Conservation (phyloP, 2,329 filamentous ascomycete genomes). For the Arachnomyces sp. region DNA sequence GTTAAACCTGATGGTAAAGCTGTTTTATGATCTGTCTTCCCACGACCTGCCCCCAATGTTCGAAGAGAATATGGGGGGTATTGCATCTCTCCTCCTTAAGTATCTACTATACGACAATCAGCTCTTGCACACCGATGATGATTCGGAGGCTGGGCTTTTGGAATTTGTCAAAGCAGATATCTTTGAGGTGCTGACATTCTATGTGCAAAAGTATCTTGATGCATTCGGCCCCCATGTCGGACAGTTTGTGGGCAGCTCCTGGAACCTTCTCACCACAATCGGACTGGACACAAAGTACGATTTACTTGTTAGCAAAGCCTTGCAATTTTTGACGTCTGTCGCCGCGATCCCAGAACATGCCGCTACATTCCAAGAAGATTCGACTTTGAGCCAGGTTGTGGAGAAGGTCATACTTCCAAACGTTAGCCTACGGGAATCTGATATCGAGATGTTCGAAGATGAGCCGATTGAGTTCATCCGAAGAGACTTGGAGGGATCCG, state of each 20-base stretch:
- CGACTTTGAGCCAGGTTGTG: constrained; percentile 74
- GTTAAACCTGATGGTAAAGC: constrained; percentile 79
- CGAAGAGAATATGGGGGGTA: constrained; percentile 73
- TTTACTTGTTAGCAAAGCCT: constrained; percentile 82
- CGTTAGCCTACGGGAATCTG: constrained; percentile 81
- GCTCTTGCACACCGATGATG: constrained; percentile 75
- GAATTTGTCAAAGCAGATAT: constrained; percentile 90
- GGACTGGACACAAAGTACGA: constrained; percentile 90
- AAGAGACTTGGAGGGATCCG: constrained; percentile 88
- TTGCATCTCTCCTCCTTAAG: constrained; percentile 78
- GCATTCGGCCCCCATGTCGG: constrained; percentile 75
- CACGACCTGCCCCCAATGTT: constrained; percentile 94
- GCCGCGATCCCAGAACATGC: constrained; percentile 72
- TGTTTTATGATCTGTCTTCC: constrained; percentile 94
- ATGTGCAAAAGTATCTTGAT: constrained; percentile 91
- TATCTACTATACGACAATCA: constrained; percentile 85
- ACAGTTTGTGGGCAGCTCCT: constrained; percentile 82
- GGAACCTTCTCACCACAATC: constrained; percentile 81
- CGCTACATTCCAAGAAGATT: constrained; percentile 73
- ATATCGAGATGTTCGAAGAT: constrained; percentile 93
- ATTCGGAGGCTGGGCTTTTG: constrained; percentile 74
- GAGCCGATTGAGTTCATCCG: constrained; percentile 98
- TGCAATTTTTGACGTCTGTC: constrained; percentile 90
- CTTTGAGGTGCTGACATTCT: constrained; percentile 82
- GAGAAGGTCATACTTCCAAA: constrained; percentile 96